Evolutionary conservation across 176 grass and related monocot species (phyloP).

Genomic region (Guadua angustifolia): DNA sequence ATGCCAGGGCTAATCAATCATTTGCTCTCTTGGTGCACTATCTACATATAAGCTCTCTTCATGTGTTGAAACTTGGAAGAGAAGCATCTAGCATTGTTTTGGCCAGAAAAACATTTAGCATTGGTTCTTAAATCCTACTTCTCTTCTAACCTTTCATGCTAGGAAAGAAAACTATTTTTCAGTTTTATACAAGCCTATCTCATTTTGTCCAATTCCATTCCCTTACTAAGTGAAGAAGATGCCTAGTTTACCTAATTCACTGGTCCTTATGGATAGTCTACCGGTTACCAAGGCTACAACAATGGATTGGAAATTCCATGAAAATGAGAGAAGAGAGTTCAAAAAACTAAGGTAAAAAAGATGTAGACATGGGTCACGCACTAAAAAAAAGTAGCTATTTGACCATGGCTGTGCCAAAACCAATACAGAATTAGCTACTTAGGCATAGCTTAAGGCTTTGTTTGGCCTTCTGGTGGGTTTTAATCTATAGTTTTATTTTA

Average conservation of each 20-base stretch:
- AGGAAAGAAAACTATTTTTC: neutral
- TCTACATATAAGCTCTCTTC: neutral
- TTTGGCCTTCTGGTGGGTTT: neutral
- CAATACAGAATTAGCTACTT: conserved; percentile 2
- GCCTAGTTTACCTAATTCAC: neutral
- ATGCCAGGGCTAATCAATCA: neutral
- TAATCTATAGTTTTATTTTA: neutral
- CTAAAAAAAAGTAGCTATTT: neutral
- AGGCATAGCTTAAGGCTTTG: neutral
- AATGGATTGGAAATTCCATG: neutral
- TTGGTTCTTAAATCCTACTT: neutral
- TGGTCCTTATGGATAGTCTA: neutral
- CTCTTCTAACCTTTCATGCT: neutral
- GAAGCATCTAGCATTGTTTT: neutral
- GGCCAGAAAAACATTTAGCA: neutral
- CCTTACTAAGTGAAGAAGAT: neutral
- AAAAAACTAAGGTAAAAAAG: neutral
- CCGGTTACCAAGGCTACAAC: neutral
- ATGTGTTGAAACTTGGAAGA: neutral
- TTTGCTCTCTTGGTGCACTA: neutral
- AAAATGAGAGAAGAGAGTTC: neutral
- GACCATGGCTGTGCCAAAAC: neutral
- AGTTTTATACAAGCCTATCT: neutral
- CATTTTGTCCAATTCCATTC: neutral
- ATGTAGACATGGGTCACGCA: no score